Conservation (phyloP, 2,329 filamentous ascomycete genomes). For the Curvularia eragrostidis region DNA sequence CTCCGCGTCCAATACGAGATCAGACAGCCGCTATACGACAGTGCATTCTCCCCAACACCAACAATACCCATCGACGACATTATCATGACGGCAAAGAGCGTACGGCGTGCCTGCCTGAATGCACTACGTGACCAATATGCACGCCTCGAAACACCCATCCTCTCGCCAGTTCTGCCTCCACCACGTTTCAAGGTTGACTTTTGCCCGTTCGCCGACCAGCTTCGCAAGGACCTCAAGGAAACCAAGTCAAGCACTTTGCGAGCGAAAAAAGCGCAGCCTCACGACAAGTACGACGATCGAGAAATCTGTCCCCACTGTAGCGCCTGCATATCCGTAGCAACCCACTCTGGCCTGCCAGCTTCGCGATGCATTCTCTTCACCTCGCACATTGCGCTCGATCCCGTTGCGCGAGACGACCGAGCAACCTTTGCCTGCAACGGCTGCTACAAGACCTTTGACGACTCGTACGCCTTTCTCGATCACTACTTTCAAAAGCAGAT, state of each 20-base stretch:
- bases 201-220: slow-evolving; percentile 40
- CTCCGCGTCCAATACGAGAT: slow-evolving; percentile 45
- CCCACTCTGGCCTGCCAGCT: slow-evolving; percentile 42
- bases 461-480: slow-evolving; percentile 47
- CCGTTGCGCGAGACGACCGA: slow-evolving; percentile 16
- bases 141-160: slow-evolving; percentile 31
- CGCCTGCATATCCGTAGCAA: slow-evolving; percentile 38
- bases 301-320: slow-evolving; percentile 44
- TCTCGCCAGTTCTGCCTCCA: slow-evolving; percentile 37
- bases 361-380: slow-evolving; percentile 42
- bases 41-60: slow-evolving; percentile 27
- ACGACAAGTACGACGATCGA: slow-evolving; percentile 43
- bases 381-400: slow-evolving; percentile 32
- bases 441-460: slow-evolving; percentile 46
- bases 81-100: slow-evolving; percentile 39
- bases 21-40: slow-evolving; percentile 40
- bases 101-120: slow-evolving; percentile 42
- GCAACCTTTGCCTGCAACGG: slow-evolving; percentile 44
- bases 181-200: slow-evolving; percentile 46
- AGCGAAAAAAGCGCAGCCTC: slow-evolving; percentile 35
- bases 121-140: slow-evolving; percentile 40
- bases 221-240: slow-evolving; percentile 36
- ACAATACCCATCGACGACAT: slow-evolving; percentile 39
- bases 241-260: slow-evolving; percentile 29
- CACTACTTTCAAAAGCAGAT: slow-evolving; percentile 46